Conservation (phyloP, 306 rosid genomes). For the Senna siamea region DNA sequence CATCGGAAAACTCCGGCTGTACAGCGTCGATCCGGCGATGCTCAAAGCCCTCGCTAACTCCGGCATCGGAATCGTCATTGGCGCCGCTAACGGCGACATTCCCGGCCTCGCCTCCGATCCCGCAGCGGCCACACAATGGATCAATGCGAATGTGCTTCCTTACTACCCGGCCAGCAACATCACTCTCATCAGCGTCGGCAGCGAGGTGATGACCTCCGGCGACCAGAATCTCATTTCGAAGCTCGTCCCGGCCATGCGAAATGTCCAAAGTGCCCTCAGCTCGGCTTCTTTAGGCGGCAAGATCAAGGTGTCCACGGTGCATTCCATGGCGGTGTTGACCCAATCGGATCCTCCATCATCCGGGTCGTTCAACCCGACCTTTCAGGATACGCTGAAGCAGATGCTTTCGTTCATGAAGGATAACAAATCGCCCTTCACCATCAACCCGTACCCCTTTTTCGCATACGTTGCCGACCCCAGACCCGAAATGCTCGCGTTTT, state of each 20-base stretch:
- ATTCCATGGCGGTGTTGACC: slow-evolving; percentile 73
- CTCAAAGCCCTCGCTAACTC: slow-evolving; percentile 68
- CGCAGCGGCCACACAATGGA: slow-evolving; percentile 69
- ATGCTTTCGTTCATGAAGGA: slow-evolving; percentile 63
- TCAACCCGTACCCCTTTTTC: slow-evolving; percentile 88
- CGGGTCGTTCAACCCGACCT: slow-evolving; percentile 60
- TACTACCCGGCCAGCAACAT: slow-evolving; percentile 75
- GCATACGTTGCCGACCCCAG: slow-evolving; percentile 83
- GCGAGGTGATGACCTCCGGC: slow-evolving; percentile 66
- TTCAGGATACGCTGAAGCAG: slow-evolving; percentile 46
- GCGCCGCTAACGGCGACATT: slow-evolving; percentile 68
- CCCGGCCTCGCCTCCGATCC: slow-evolving; percentile 70
- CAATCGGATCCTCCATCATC: slow-evolving; percentile 89
- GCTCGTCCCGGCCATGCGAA: slow-evolving; percentile 79
- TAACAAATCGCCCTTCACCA: slow-evolving; percentile 63
- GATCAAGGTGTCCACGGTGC: slow-evolving; percentile 78
- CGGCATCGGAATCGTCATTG: slow-evolving; percentile 67
- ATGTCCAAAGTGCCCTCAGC: slow-evolving; percentile 71
- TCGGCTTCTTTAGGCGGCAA: slow-evolving; percentile 63
- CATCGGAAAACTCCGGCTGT: slow-evolving; percentile 65
- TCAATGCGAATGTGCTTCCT: slow-evolving; percentile 65
- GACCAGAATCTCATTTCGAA: slow-evolving; percentile 60
- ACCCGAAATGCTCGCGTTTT: slow-evolving; percentile 82
- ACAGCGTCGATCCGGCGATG: slow-evolving; percentile 67
- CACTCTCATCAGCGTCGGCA: slow-evolving; percentile 75